phyloP scores from a whole-genome alignment of 179 eudicot species.

The Camellia oleifera region DNA sequence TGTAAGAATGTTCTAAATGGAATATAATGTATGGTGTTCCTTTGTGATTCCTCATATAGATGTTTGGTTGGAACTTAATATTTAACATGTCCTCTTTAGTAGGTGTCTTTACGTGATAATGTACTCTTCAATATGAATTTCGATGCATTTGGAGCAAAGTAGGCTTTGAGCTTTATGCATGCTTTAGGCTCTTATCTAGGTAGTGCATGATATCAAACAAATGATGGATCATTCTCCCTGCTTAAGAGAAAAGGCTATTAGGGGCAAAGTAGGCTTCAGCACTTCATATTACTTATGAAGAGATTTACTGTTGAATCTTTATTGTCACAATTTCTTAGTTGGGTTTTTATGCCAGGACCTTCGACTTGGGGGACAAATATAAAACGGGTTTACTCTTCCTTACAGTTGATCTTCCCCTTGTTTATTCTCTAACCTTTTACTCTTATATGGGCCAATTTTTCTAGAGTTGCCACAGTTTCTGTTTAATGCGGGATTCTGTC shows the following conservation, averaged over 20 bases:
- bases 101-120: background rate
- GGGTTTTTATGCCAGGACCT: background rate
- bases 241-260: background rate
- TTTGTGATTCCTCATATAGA: background rate
- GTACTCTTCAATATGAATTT: background rate
- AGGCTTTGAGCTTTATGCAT: background rate
- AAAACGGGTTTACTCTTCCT: too few species aligned
- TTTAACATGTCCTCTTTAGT: background rate
- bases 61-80: background rate
- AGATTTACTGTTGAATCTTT: background rate
- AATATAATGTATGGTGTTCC: constrained; percentile 6
- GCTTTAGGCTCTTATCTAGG: too few species aligned
- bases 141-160: background rate
- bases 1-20: background rate
- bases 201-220: too few species aligned
- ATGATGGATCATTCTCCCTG: background rate
- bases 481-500: constrained; percentile 69
- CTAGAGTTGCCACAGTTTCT: constrained; percentile 89
- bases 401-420: too few species aligned
- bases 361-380: too few species aligned
- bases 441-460: background rate
- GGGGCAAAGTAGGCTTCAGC: background rate
- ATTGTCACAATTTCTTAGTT: background rate
- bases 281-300: background rate
- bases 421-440: background rate